Conservation (phyloP, 352 stramenopile species). For the Phytophthora quininea region DNA sequence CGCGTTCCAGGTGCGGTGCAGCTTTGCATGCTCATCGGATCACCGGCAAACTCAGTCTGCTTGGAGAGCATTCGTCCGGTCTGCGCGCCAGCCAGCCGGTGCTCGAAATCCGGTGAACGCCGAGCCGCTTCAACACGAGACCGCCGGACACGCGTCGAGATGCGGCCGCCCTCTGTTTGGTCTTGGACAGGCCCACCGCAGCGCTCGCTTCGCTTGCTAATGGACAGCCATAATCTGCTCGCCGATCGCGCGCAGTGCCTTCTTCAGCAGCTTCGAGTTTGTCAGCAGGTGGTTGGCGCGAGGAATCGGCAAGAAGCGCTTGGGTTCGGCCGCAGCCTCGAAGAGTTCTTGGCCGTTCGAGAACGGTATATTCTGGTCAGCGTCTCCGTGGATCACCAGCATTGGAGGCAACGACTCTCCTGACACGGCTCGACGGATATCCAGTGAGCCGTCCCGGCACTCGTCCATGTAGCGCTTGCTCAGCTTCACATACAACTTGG, state of each 20-base stretch:
- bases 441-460: conserved; percentile 45
- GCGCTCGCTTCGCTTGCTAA: conserved; percentile 18
- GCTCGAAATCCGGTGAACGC: conserved; percentile 6
- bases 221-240: conserved; percentile 27
- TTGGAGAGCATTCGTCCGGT: conserved; percentile 18
- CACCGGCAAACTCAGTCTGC: neutral
- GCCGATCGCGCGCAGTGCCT: conserved; percentile 55
- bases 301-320: conserved; percentile 57
- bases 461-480: conserved; percentile 59
- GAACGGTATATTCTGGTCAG: conserved; percentile 65
- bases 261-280: conserved; percentile 80
- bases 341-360: conserved; percentile 63
- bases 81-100: conserved; percentile 7
- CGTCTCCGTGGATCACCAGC: conserved; percentile 73
- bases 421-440: conserved; percentile 49
- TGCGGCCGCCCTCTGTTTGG: neutral
- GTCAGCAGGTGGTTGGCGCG: conserved; percentile 80
- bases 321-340: conserved; percentile 53
- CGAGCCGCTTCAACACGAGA: conserved; percentile 31
- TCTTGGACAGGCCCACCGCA: neutral
- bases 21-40: conserved; percentile 29
- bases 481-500: conserved; percentile 65
- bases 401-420: conserved; percentile 32
- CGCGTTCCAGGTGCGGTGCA: conserved; percentile 12
- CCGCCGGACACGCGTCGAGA: conserved; percentile 22